These are phyloP conservation scores for Dactylis glomerata DNA, from an alignment of 176 grass and related monocot genomes.

Conservation along the genomic window DNA sequence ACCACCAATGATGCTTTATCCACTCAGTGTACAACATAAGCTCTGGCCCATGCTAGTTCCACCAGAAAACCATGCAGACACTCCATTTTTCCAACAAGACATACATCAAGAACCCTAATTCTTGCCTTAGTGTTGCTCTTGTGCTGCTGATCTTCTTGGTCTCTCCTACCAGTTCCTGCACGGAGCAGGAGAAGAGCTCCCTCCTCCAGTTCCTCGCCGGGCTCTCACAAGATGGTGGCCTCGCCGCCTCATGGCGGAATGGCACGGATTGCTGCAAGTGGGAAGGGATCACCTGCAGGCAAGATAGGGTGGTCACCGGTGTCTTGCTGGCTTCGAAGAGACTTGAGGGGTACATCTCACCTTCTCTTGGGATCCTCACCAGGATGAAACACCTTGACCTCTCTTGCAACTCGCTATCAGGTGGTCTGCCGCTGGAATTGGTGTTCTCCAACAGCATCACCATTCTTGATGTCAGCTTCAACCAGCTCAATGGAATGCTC, in stretches of 20 bases:
- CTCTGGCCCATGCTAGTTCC: constrained; percentile 4
- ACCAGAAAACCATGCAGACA: constrained; percentile 24
- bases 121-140: neutral
- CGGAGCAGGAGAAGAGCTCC: constrained; percentile 19
- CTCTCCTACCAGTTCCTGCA: constrained; percentile 10
- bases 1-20: neutral
- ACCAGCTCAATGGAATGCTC: neutral
- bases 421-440: neutral
- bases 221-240: constrained; percentile 3
- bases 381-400: constrained; percentile 15
- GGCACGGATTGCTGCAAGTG: constrained; percentile 33
- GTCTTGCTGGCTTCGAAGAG: neutral
- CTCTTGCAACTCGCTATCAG: neutral
- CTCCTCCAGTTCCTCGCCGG: constrained; percentile 37
- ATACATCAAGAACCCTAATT: neutral
- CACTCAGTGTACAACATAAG: neutral
- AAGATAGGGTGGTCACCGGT: neutral
- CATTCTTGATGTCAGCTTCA: neutral
- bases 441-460: neutral
- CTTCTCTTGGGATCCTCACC: neutral
- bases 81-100: neutral
- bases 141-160: constrained; percentile 23
- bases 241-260: constrained; percentile 10
- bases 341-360: constrained; percentile 27
- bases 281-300: constrained; percentile 38